Base-by-base conservation (phyloP, 495 filamentous ascomycete genomes). In the Xeromyces bisporus region DNA sequence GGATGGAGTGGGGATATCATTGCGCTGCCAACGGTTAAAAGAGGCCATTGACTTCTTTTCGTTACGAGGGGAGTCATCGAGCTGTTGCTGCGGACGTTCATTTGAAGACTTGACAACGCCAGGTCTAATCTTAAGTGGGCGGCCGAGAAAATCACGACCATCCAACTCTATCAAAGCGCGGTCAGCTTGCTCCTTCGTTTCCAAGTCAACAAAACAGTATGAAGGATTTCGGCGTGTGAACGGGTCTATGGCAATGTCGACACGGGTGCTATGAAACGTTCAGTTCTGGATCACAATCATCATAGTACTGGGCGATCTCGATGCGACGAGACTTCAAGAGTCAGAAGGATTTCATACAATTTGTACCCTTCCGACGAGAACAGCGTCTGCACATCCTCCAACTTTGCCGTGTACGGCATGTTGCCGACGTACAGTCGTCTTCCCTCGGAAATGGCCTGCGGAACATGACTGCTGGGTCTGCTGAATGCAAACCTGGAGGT, bases 171-270 rank as follows among this genome's bases (percentile, higher is more conserved):
- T 37, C 55, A 77, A 73, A 14, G 71, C 71, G 0, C 42, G 47
- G n/a, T 67, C 60, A 1, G 74, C 73, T 12, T 63, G 41, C n/a
- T 69, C 66, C 34, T 59, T 58, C 18, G 55, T 63, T 12, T 51
- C 35, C 31, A 79, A 62, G 40, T 80, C 73, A 30, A 78, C 66
- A 32, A 79, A 80, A 51, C 75, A 80, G 51, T 78, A 80, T 4
- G 72, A 75, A 2, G 73, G 73, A 46, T 80, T 80, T 9, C 73
- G 51, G 26, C 70, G 70, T 14, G 69, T 74, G 42, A 75, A 70
- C 11, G 73, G 70, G 44, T 80, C 73, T 29, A 75, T 60, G 6
- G 71, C 70, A 44, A 79, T 75, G 43, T 73, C 70, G 36, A 80
- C 71, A 23, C 65, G 65, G 44, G 67, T 60, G 41, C 68, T 61